Percentiles rank a stretch among this genome's conserved stretches.
phyloP scores from a whole-genome alignment of 352 stramenopile species.

The Globisporangium uncinulatum region DNA sequence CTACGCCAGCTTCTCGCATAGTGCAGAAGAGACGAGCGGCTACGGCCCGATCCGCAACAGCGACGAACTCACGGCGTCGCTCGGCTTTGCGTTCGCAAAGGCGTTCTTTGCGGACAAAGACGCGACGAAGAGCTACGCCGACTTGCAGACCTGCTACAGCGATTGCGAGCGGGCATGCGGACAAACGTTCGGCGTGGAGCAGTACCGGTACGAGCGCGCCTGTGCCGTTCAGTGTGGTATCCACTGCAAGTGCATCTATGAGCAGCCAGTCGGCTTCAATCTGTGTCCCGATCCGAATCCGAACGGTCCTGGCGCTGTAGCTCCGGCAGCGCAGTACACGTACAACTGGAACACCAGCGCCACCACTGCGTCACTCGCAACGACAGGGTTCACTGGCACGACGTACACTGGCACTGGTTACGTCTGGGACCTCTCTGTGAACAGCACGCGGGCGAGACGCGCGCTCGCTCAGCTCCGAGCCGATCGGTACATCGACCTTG shows the following conservation, averaged over 20 bases:
- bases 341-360: slow-evolving; percentile 49
- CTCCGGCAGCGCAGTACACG: slow-evolving; percentile 33
- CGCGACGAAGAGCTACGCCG: slow-evolving; percentile 34
- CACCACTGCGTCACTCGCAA: slow-evolving; percentile 12
- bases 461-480: slow-evolving; percentile 26
- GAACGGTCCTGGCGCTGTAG: slow-evolving; percentile 21
- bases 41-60: slow-evolving; percentile 65
- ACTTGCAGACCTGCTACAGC: slow-evolving; percentile 50
- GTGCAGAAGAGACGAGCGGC: slow-evolving; percentile 30
- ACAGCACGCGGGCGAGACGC: slow-evolving; percentile 22
- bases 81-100: slow-evolving; percentile 38
- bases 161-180: slow-evolving; percentile 40
- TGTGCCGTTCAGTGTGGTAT: slow-evolving; percentile 37
- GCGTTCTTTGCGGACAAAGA: slow-evolving; percentile 38
- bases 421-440: slow-evolving; percentile 42
- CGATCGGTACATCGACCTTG: slow-evolving; percentile 50
- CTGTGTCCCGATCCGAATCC: slow-evolving; percentile 48
- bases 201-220: slow-evolving; percentile 37
- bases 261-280: slow-evolving; percentile 38
- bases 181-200: slow-evolving; percentile 48
- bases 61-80: slow-evolving; percentile 30
- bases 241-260: slow-evolving; percentile 70
- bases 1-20: slow-evolving; percentile 38
- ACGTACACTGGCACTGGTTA: slow-evolving; percentile 53
- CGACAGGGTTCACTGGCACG: slow-evolving; percentile 27